Percentiles rank a stretch among this genome's conserved stretches.
phyloP scores from a whole-genome alignment of 768 basidiomycete species.

The Lyophyllum semitale region DNA sequence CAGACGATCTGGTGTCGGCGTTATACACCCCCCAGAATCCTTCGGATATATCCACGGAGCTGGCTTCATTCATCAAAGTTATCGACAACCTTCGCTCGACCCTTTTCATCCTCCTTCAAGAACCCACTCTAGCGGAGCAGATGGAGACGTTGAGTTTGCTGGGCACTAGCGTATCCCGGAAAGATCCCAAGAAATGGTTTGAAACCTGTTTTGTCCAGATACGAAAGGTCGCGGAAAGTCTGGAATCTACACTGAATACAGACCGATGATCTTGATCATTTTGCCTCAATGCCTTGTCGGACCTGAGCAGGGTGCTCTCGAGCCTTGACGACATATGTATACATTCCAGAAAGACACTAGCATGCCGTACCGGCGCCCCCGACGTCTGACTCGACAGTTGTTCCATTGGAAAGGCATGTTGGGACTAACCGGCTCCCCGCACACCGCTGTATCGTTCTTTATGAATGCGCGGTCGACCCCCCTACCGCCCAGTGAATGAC shows the following conservation, averaged over 20 bases:
- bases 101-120: conserved; percentile 24
- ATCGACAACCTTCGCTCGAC: conserved; percentile 37
- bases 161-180: conserved; percentile 18
- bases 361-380: not conserved
- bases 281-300: not conserved
- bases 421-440: not conserved
- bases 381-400: not conserved
- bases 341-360: not conserved
- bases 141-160: conserved; percentile 25
- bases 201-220: conserved; percentile 66
- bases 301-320: not conserved
- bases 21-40: conserved; percentile 66
- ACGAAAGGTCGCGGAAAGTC: conserved; percentile 37
- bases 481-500: not conserved
- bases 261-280: conserved; percentile 1
- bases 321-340: not conserved
- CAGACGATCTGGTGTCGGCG: conserved; percentile 70
- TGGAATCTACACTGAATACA: conserved; percentile 27
- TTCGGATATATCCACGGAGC: conserved; percentile 37
- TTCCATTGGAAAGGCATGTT: not conserved
- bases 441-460: not conserved
- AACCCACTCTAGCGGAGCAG: conserved; percentile 29
- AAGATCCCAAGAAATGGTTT: conserved; percentile 59
- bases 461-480: not conserved
- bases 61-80: conserved; percentile 37